A percentile compares a stretch with the other conserved stretches of the same genome.
Evolutionary conservation across 805 yeast species (phyloP).

Genomic region (Nakazawaea sp.): DNA sequence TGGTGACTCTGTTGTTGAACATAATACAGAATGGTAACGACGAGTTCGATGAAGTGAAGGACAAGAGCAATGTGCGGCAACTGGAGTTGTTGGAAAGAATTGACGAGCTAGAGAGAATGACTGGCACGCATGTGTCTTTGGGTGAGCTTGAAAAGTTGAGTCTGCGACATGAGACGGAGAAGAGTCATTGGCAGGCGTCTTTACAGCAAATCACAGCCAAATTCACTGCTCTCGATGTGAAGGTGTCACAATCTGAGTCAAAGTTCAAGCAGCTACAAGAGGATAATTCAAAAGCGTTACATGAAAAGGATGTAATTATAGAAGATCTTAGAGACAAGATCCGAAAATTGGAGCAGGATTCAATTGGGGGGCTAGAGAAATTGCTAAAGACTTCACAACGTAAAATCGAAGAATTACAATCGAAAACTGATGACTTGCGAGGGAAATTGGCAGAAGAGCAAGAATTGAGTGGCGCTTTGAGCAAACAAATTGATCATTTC

Average conservation of each 20-base stretch:
- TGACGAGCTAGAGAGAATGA: conserved; percentile 14
- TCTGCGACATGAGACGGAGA: background rate
- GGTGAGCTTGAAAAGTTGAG: conserved; percentile 7
- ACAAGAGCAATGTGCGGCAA: conserved; percentile 42
- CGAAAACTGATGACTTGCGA: conserved; percentile 13
- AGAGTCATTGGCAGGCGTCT: background rate
- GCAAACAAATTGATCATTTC: conserved; percentile 28
- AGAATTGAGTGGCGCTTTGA: conserved; percentile 32
- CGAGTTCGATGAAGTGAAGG: conserved; percentile 15
- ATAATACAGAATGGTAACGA: conserved; percentile 8
- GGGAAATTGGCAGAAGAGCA: conserved; percentile 39
- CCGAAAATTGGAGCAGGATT: background rate
- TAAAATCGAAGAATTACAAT: conserved; percentile 15
- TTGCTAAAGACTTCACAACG: conserved; percentile 2
- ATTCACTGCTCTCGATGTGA: background rate
- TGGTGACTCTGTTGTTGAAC: conserved; percentile 13
- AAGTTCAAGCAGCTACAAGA: background rate
- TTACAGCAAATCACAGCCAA: background rate
- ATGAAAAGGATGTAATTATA: background rate
- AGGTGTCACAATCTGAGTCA: background rate
- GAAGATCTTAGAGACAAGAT: background rate
- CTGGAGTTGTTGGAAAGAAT: conserved; percentile 2
- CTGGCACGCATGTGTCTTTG: background rate
- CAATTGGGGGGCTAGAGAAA: background rate
- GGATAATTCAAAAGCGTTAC: background rate